Conservation (phyloP, 1,139 yeast genomes). For the Debaryomyces nepalensis region DNA sequence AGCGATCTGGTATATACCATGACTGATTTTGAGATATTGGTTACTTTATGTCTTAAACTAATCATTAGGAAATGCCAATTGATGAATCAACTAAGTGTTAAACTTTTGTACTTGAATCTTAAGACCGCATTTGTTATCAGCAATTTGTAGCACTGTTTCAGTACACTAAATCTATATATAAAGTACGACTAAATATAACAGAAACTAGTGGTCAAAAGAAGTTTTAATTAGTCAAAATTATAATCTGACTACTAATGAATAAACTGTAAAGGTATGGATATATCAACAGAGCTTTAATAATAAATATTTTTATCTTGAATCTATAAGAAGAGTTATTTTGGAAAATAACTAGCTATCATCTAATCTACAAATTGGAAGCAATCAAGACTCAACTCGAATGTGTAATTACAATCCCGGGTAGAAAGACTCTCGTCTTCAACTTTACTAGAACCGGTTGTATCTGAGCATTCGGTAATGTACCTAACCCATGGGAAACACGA, state of each 20-base stretch:
- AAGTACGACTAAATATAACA: too few relatives aligned
- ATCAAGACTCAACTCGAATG: constrained; percentile 34
- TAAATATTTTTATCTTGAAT: constrained; percentile 1
- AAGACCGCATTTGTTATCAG: background rate
- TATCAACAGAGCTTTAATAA: too few relatives aligned
- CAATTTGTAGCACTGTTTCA: constrained; percentile 7
- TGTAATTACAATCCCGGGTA: constrained; percentile 27
- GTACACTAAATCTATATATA: too few relatives aligned
- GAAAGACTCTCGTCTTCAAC: constrained; percentile 5
- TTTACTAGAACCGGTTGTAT: background rate
- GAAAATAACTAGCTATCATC: background rate
- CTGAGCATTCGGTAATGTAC: constrained; percentile 38
- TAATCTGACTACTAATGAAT: too few relatives aligned
- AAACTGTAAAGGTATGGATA: too few relatives aligned
- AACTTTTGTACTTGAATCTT: too few relatives aligned
- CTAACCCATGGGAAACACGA: constrained; percentile 55
- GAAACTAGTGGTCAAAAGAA: too few relatives aligned
- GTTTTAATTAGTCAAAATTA: too few relatives aligned
- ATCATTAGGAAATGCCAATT: constrained; percentile 14
- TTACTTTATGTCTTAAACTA: constrained; percentile 16
- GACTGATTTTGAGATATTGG: background rate
- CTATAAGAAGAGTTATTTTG: background rate
- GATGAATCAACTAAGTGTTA: too few relatives aligned
- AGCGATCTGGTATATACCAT: constrained; percentile 1
- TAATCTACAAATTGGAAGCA: constrained; percentile 24